Percentiles rank a stretch among this genome's conserved stretches.
These are phyloP conservation scores for Oemleria cerasiformis DNA, from an alignment of 306 rosid species.

Conservation along the genomic window DNA sequence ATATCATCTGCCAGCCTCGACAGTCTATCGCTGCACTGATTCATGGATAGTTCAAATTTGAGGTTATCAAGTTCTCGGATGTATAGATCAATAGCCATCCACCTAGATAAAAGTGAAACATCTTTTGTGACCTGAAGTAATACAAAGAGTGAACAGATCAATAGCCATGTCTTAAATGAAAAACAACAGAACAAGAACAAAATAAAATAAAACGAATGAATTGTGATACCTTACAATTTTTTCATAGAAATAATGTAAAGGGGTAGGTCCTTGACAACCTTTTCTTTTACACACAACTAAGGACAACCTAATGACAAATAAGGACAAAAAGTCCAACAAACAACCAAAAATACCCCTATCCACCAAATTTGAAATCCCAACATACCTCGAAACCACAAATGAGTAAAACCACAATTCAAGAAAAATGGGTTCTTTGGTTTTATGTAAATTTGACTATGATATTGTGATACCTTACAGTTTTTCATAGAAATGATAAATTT, in stretches of 20 bases:
- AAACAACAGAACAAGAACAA: neutral
- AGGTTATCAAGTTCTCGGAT: slow-evolving; percentile 82
- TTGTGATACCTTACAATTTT: neutral
- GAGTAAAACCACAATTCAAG: too few species aligned
- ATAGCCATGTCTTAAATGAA: neutral
- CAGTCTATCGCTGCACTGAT: slow-evolving; percentile 65
- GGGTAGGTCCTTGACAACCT: too few species aligned
- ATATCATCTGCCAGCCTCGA: slow-evolving; percentile 67
- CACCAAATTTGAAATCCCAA: too few species aligned
- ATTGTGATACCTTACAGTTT: too few species aligned
- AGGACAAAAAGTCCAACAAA: too few species aligned
- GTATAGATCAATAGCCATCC: slow-evolving; percentile 94
- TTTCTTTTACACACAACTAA: too few species aligned
- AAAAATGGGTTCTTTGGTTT: too few species aligned
- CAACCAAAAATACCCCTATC: too few species aligned
- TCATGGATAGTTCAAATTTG: slow-evolving; percentile 91
- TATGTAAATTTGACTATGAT: too few species aligned
- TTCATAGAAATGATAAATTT: neutral
- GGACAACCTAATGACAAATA: too few species aligned
- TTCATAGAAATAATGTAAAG: neutral
- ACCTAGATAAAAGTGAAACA: slow-evolving; percentile 82
- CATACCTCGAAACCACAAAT: too few species aligned
- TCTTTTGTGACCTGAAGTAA: slow-evolving; percentile 78
- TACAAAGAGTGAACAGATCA: slow-evolving; percentile 12
- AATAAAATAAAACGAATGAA: neutral